Evolutionary conservation across 2,329 filamentous ascomycete species (phyloP), one percentile per base, ranked within the genome.

Genomic region (Colletotrichum sp.): DNA sequence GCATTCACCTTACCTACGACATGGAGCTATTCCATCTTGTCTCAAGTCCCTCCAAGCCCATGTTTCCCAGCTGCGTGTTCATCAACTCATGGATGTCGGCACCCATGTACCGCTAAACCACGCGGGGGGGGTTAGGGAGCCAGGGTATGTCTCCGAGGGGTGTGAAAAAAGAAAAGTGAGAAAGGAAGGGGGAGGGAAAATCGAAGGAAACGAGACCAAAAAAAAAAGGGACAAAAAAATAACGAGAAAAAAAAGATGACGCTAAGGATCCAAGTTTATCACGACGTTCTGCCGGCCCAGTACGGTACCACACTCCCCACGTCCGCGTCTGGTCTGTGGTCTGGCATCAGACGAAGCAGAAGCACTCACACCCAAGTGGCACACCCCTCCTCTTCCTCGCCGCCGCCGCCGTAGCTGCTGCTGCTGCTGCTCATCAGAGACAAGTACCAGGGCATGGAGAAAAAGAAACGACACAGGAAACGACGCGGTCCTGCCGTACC

Each of bases 401-500:
- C 57, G 73, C 64, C 57, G 69, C 69, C 24, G 63, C 52, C 32
- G 52, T 28, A 44, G 39, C 65, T 68, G 18, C 39, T 49, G 52
- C 65, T 68, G 36, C 36, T 44, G 70, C 73, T 69, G 63, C 59
- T 71, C 71, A 73, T 76, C 75, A 77, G 71, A 78, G 69, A 80
- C 80, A 78, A 74, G 71, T 77, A 76, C 74, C 60, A 76, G 78
- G 77, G 64, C 64, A 77, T 67, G 66, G 67, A 74, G 65, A 78
- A 75, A 77, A 78, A 76, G 78, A 75, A 78, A 79, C 66, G 59
- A 68, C 57, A 70, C 75, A 77, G 69, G 71, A 77, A 76, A 76
- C 34, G 36, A 77, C 60, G 67, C 44, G 55, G 66, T 76, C 52
- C 75, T 75, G 66, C 72, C 75, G 75, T 77, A 57, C 72, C 72